A percentile compares a stretch with the other conserved stretches of the same genome.
These are phyloP conservation scores for Ascochyta fabae DNA, from an alignment of 2,329 filamentous ascomycete species.

Conservation along the genomic window DNA sequence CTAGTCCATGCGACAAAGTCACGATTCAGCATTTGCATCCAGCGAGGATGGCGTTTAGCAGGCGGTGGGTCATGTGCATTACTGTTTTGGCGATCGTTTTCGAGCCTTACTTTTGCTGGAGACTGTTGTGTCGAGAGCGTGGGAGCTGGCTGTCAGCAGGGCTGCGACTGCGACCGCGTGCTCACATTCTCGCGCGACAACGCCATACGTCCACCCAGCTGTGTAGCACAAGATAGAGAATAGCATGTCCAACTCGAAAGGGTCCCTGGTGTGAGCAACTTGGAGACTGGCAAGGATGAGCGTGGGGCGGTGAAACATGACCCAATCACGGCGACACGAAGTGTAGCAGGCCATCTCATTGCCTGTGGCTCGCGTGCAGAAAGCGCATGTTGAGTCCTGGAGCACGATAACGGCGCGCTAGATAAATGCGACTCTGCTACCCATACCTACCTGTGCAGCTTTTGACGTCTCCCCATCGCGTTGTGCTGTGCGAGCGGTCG, in stretches of 20 bases:
- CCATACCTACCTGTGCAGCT: conserved; percentile 6
- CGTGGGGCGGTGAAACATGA: conserved; percentile 30
- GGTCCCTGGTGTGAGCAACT: conserved; percentile 15
- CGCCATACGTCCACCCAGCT: not conserved
- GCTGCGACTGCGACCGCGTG: conserved; percentile 4
- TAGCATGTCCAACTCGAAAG: not conserved
- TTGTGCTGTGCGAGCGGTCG: conserved; percentile 7
- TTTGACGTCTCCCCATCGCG: not conserved
- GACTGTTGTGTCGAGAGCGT: not conserved
- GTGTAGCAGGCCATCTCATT: conserved; percentile 32
- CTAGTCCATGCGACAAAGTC: conserved; percentile 21
- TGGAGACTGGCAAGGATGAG: conserved; percentile 22
- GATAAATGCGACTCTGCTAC: conserved; percentile 17
- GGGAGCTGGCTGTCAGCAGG: conserved; percentile 1
- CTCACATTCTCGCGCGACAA: not conserved
- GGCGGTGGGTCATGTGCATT: conserved; percentile 16
- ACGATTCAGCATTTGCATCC: conserved; percentile 17
- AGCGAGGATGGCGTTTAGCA: conserved; percentile 12
- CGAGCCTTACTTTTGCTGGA: not conserved
- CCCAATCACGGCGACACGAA: conserved; percentile 39
- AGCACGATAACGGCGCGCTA: conserved; percentile 31
- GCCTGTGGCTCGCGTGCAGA: conserved; percentile 28
- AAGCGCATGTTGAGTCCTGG: conserved; percentile 26
- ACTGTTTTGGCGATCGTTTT: not conserved
- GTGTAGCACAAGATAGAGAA: conserved; percentile 15